Percentiles rank a stretch among this genome's conserved stretches.
Evolutionary conservation across 768 basidiomycete species (phyloP).

Genomic region (Chlorophyllum brunneum): DNA sequence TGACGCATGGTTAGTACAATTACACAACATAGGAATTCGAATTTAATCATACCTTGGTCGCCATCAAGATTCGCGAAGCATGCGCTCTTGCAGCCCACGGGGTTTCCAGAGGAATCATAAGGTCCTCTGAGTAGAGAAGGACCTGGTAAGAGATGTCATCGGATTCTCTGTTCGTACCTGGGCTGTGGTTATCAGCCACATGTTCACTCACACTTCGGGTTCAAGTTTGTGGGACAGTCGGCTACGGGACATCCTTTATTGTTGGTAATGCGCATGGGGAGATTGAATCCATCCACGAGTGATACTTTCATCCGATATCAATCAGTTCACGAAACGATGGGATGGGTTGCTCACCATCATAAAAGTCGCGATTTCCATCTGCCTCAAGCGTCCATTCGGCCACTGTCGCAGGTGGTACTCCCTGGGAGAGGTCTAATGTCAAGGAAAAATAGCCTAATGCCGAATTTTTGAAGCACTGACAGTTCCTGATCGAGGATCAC

Average conservation of each 20-base stretch:
- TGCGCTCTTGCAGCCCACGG: constrained; percentile 59
- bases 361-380: constrained; percentile 44
- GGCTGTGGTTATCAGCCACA: neutral
- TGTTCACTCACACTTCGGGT: constrained; percentile 31
- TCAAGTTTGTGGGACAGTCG: constrained; percentile 57
- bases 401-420: constrained; percentile 62
- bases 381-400: constrained; percentile 61
- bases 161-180: too few species aligned
- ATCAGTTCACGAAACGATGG: neutral
- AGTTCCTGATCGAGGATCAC: constrained; percentile 45
- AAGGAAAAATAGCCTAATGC: too few species aligned
- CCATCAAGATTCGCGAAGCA: constrained; percentile 35
- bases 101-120: constrained; percentile 43
- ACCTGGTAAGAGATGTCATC: constrained; percentile 3
- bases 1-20: neutral
- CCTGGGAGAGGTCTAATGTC: too few species aligned
- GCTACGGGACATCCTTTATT: constrained; percentile 50
- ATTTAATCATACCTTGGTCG: constrained; percentile 19
- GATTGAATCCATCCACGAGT: constrained; percentile 62
- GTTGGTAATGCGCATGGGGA: constrained; percentile 57
- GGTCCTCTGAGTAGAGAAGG: constrained; percentile 50
- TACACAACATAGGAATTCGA: neutral
- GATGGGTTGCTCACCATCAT: constrained; percentile 44
- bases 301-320: constrained; percentile 37
- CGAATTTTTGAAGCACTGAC: too few species aligned